phyloP scores from a whole-genome alignment of 2,329 filamentous ascomycete genomes.

The Alternaria sp. region DNA sequence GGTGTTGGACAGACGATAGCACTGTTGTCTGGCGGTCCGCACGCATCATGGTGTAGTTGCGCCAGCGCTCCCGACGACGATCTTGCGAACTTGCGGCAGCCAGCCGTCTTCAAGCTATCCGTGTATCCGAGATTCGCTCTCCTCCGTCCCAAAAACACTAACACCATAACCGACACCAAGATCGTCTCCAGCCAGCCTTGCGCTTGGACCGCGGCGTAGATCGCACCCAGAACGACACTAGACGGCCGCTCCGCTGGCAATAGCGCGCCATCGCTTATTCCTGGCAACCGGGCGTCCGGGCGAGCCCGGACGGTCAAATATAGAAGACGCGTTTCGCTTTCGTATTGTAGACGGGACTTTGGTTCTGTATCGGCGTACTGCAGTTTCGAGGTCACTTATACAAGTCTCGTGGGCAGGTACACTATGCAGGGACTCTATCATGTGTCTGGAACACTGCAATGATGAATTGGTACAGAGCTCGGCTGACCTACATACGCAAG shows the following conservation, averaged over 20 bases:
- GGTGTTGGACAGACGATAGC: background rate
- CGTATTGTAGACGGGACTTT: background rate
- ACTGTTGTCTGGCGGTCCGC: background rate
- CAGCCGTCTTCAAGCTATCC: background rate
- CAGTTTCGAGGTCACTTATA: background rate
- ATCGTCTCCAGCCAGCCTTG: slow-evolving; percentile 8
- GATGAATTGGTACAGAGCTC: background rate
- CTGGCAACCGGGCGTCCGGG: background rate
- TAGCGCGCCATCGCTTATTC: slow-evolving; percentile 4
- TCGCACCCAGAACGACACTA: background rate
- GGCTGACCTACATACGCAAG: background rate
- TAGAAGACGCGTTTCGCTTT: background rate
- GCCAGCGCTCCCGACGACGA: background rate
- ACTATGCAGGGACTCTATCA: background rate
- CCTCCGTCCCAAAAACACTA: background rate
- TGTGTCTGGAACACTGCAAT: background rate
- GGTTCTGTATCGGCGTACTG: background rate
- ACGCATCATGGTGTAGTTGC: background rate
- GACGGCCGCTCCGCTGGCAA: background rate
- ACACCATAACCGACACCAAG: background rate
- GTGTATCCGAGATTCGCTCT: background rate
- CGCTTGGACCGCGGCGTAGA: background rate
- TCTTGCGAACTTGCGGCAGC: background rate
- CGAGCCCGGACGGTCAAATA: background rate
- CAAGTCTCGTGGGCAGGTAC: background rate